Conservation (phyloP, 2,329 filamentous ascomycete genomes). For the Aspergillus pseudoglaucus region DNA sequence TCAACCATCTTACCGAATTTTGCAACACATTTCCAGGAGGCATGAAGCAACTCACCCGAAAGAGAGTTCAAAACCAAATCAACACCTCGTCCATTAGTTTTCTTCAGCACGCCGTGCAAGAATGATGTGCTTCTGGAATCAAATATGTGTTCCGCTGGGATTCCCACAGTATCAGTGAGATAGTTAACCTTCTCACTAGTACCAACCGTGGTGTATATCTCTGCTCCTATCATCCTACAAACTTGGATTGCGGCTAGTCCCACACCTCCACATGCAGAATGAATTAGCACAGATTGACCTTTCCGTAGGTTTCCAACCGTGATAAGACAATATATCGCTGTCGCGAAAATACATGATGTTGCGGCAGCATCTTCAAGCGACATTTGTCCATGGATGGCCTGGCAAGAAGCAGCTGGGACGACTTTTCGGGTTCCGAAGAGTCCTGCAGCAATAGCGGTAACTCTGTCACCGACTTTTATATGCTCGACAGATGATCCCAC, state of each 20-base stretch:
- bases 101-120: neutral
- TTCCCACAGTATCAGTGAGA: neutral
- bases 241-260: slow-evolving; percentile 12
- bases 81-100: slow-evolving; percentile 3
- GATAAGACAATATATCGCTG: too few relatives aligned
- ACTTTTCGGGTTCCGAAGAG: neutral
- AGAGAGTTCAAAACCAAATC: slow-evolving; percentile 9
- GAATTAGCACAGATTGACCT: too few relatives aligned
- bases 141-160: neutral
- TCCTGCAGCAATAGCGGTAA: neutral
- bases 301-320: too few relatives aligned
- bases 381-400: too few relatives aligned
- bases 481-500: slow-evolving; percentile 1
- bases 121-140: slow-evolving; percentile 1
- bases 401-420: neutral
- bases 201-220: neutral
- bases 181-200: neutral
- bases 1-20: neutral
- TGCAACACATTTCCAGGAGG: neutral
- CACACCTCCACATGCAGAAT: too few relatives aligned
- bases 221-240: neutral
- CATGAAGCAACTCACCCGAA: slow-evolving; percentile 5
- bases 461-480: neutral
- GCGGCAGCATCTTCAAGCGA: too few relatives aligned
- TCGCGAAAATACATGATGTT: too few relatives aligned